Evolutionary conservation across 441 rosid genomes (phyloP).

Genomic region (Syzygium malaccense): DNA sequence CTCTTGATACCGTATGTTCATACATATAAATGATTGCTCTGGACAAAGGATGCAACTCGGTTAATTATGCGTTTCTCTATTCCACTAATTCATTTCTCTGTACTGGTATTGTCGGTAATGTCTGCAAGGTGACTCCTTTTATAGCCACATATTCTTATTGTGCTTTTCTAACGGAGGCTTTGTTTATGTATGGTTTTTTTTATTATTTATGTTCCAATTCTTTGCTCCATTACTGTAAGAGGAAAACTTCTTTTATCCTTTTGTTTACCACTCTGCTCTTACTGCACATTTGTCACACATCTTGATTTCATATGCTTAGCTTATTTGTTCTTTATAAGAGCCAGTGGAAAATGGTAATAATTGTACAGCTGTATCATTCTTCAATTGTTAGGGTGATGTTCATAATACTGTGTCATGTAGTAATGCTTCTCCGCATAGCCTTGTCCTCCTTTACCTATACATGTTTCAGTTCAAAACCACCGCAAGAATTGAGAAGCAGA

Average conservation of each 20-base stretch:
- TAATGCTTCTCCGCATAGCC: background rate
- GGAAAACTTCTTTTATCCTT: background rate
- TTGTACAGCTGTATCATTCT: background rate
- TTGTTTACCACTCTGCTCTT: background rate
- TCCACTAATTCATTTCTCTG: background rate
- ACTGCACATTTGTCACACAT: background rate
- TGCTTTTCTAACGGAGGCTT: background rate
- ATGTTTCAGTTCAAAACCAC: background rate
- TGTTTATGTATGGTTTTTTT: background rate
- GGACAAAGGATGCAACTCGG: background rate
- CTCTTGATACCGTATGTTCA: background rate
- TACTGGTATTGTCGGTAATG: background rate
- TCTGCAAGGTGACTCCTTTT: background rate
- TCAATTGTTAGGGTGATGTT: background rate
- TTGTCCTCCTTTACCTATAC: background rate
- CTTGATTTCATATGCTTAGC: background rate
- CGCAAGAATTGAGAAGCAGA: background rate
- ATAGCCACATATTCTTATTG: background rate
- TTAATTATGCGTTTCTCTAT: background rate
- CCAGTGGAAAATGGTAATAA: background rate
- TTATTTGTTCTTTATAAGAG: background rate
- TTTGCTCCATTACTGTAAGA: background rate
- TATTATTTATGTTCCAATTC: background rate
- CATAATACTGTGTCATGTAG: background rate
- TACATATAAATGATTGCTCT: background rate